Conservation (phyloP, 352 stramenopile genomes). For the Aphanomyces stellatus region DNA sequence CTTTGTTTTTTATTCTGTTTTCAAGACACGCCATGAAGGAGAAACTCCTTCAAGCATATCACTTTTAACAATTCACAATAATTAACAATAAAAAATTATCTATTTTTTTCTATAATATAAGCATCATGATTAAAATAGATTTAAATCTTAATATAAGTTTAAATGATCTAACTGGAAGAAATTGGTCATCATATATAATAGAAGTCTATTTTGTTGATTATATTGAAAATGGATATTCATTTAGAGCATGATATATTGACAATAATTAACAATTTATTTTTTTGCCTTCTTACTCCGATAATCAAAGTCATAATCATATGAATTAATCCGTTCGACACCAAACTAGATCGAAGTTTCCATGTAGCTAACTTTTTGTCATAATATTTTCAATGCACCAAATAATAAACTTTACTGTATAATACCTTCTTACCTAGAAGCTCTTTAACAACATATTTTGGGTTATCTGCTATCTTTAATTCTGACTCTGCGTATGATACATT, state of each 20-base stretch:
- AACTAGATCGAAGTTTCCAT: background rate
- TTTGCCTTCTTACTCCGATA: background rate
- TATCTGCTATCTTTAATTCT: background rate
- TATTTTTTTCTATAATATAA: constrained; percentile 10
- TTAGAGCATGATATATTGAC: constrained; percentile 1
- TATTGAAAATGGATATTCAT: background rate
- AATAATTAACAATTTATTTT: constrained; percentile 8
- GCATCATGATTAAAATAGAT: background rate
- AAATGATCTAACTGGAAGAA: background rate
- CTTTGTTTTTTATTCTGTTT: constrained; percentile 1
- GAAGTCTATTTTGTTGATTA: constrained; percentile 1
- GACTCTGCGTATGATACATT: background rate
- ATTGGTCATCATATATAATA: constrained; percentile 6
- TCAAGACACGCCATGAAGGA: background rate
- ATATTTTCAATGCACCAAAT: background rate
- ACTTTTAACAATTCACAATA: constrained; percentile 1
- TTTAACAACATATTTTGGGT: background rate
- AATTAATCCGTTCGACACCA: background rate
- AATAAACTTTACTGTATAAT: background rate
- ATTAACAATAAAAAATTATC: background rate
- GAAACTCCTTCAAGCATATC: constrained; percentile 8
- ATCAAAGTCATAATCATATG: background rate
- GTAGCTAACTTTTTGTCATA: background rate
- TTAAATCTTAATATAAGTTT: constrained; percentile 11
- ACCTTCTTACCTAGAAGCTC: background rate